Base-by-base conservation (phyloP, 73 alveolate species). In the Paramecium caudatum region DNA sequence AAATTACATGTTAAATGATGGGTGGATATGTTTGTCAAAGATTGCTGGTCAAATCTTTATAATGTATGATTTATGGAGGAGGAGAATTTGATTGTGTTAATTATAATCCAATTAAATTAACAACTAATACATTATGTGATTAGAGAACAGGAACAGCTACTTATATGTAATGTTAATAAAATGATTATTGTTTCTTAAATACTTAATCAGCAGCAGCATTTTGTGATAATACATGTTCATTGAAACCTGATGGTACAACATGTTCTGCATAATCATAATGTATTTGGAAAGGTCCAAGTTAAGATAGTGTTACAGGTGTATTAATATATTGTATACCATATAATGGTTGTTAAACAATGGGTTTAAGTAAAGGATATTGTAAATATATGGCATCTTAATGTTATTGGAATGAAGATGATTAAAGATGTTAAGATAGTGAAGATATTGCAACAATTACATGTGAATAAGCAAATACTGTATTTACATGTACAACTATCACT, bases 11-110 rank as follows among this genome's bases (percentile, higher is more conserved):
- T 36, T 65, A 65, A 9, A n/a, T 16, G 19, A 3, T 65, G 83
- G 39, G 83, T 3, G 50, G 50, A 33, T 65, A 30, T 65, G 13
- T 65, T 65, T 65, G 83, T 65, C 17, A 65, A 65, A 65, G 83
- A 34, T 65, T 55, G 7, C 10, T 21, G 19, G 80, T 55, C 30
- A 12, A 55, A 19, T 10, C 2, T 19, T 17, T 55, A 5, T 27
- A 55, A 27, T 55, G 80, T 5, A 23, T 55, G 80, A 55, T 55
- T 23, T 7, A 55, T 55, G 80, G 80, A 23, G 7, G 30, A 10
- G n/a, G 46, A 0, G 80, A 55, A 55, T 55, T 27, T 27, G 80
- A 55, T 55, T 55, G 80, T 10, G 37, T 55, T 23, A 10, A 4
- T 27, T 55, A 27, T 55, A 43, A 55, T 55, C 46, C 23, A 27